Evolutionary conservation across 2,329 filamentous ascomycete genomes (phyloP).

Genomic region (Paraconiothyrium sp.): DNA sequence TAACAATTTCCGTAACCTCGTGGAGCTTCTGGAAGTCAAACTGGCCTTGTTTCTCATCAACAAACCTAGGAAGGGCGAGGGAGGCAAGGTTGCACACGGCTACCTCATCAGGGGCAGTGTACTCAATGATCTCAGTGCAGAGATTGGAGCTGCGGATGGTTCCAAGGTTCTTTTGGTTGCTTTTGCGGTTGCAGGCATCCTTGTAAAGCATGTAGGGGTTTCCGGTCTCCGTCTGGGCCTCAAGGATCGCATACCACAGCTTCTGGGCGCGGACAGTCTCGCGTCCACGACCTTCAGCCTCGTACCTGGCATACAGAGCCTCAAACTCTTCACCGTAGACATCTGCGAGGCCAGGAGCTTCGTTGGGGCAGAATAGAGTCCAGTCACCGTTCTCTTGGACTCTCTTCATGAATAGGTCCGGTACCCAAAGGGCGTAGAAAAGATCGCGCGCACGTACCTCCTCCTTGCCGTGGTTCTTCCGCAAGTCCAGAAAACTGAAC

Average conservation of each 20-base stretch:
- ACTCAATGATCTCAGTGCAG: conserved; percentile 98
- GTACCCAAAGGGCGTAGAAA: conserved; percentile 98
- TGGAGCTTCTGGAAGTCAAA: conserved; percentile 98
- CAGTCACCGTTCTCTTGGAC: conserved; percentile 96
- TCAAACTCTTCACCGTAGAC: conserved; percentile 98
- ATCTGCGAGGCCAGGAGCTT: conserved; percentile 93
- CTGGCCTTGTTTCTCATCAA: conserved; percentile 82
- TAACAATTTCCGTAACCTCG: conserved; percentile 90
- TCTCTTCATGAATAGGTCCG: conserved; percentile 99
- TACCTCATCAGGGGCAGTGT: conserved; percentile 96
- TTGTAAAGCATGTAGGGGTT: conserved; percentile 99
- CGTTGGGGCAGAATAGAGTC: conserved; percentile 98
- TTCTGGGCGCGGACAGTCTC: conserved; percentile 97
- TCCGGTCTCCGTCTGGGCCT: conserved; percentile 98
- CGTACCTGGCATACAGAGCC: conserved; percentile 89
- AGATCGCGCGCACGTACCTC: conserved; percentile 96
- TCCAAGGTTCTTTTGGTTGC: conserved; percentile 99
- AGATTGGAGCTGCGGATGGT: conserved; percentile 99
- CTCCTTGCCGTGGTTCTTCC: conserved; percentile 99
- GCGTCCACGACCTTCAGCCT: conserved; percentile 85
- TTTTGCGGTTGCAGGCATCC: conserved; percentile 97
- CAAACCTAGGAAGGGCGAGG: conserved; percentile 87
- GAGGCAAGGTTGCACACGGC: conserved; percentile 98
- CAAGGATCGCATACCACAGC: conserved; percentile 98
- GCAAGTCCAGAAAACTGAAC: conserved; percentile 95